Conservation (phyloP, 2,329 filamentous ascomycete species). For the Aspergillus eucalypticola region DNA sequence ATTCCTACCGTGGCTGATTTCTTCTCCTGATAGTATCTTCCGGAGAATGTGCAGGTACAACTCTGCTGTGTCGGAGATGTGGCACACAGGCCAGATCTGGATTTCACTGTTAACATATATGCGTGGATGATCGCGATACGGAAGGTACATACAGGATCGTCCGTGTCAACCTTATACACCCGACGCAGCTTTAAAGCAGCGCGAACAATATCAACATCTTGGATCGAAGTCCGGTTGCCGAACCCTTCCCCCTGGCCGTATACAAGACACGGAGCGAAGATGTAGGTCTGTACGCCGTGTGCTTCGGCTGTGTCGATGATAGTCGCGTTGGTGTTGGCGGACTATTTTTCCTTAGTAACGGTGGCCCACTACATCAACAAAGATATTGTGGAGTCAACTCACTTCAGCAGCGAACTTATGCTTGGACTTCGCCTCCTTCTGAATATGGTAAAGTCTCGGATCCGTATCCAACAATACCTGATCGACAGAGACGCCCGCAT, state of each 20-base stretch:
- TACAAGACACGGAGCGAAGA: not conserved
- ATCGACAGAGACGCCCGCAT: constrained; percentile 34
- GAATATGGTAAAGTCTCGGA: constrained; percentile 43
- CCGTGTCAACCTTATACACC: not conserved
- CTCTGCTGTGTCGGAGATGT: constrained; percentile 50
- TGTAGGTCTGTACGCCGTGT: not conserved
- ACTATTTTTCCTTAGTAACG: not conserved
- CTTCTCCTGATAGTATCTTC: constrained; percentile 43
- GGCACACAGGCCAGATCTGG: constrained; percentile 56
- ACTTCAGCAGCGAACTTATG: constrained; percentile 23
- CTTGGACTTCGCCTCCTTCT: constrained; percentile 42
- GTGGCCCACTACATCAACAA: too few relatives aligned
- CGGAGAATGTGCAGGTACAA: constrained; percentile 51
- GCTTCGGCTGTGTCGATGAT: not conserved
- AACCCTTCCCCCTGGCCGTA: not conserved
- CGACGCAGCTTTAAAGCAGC: not conserved
- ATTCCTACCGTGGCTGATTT: constrained; percentile 41
- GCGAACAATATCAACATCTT: not conserved
- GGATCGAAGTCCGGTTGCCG: not conserved
- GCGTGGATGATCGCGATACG: too few relatives aligned
- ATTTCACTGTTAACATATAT: too few relatives aligned
- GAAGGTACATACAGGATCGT: not conserved
- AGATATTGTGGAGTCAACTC: not conserved
- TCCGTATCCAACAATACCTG: constrained; percentile 41
- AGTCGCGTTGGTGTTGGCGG: not conserved